phyloP scores from a whole-genome alignment of 148 eudicot species.

The Silene uniflora region DNA sequence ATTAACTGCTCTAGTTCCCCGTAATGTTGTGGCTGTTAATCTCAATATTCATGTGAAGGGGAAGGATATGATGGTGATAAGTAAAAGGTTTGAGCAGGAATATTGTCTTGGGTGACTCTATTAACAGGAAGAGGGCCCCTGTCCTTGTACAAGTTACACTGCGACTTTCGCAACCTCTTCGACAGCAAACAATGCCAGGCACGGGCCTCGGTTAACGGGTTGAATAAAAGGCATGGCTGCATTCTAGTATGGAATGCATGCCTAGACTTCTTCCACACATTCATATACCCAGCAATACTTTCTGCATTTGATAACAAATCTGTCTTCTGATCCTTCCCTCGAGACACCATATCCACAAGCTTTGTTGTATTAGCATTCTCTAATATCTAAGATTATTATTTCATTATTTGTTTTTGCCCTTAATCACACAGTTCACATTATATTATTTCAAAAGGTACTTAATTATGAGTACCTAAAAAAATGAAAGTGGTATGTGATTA shows the following conservation, averaged over 20 bases:
- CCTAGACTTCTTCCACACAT: constrained; percentile 79
- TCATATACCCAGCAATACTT: constrained; percentile 18
- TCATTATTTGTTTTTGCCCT: neutral
- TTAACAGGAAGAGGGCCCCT: constrained; percentile 66
- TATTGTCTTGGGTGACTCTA: constrained; percentile 31
- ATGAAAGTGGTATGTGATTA: no score
- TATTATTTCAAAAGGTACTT: no score
- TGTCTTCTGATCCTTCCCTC: constrained; percentile 56
- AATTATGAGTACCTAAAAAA: no score
- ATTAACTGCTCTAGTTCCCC: no score
- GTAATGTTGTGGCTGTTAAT: neutral
- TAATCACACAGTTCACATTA: no score
- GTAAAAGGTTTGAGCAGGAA: constrained; percentile 84
- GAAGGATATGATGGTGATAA: constrained; percentile 73
- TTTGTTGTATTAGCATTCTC: neutral
- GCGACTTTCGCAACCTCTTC: constrained; percentile 89
- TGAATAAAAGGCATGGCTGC: constrained; percentile 74
- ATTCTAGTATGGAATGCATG: constrained; percentile 75
- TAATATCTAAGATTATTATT: no score
- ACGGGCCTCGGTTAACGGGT: constrained; percentile 52
- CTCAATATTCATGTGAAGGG: constrained; percentile 13
- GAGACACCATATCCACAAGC: neutral
- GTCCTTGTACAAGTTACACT: constrained; percentile 66
- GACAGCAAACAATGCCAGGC: constrained; percentile 40
- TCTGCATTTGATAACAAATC: constrained; percentile 51